Conservation (phyloP, 2,329 filamentous ascomycete species). For the Penicillium sp. region DNA sequence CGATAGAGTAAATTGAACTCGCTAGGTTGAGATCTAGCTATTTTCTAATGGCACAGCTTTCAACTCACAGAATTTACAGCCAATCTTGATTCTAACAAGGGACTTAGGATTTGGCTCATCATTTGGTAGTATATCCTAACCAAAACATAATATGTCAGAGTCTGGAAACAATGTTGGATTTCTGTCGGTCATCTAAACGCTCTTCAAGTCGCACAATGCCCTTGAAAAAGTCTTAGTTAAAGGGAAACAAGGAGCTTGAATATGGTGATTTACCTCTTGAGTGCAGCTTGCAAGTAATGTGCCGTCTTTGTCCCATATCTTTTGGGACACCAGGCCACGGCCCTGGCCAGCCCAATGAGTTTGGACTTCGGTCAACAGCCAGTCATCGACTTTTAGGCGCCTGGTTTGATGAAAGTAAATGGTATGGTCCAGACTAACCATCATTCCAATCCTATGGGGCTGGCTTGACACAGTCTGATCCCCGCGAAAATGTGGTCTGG, state of each 20-base stretch:
- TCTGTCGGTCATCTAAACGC: too few species aligned
- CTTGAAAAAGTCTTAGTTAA: neutral
- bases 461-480: constrained; percentile 1
- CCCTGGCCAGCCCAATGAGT: constrained; percentile 5
- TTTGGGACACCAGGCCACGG: constrained; percentile 5
- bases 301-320: neutral
- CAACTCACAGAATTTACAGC: too few species aligned
- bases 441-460: constrained; percentile 5
- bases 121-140: too few species aligned
- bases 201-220: neutral
- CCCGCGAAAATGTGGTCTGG: neutral
- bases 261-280: neutral
- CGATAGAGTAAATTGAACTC: too few species aligned
- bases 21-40: too few species aligned
- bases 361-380: constrained; percentile 6
- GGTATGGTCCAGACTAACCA: constrained; percentile 11
- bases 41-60: too few species aligned
- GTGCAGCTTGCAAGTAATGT: neutral
- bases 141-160: too few species aligned
- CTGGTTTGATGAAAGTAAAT: constrained; percentile 9
- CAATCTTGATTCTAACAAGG: too few species aligned
- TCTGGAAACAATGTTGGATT: too few species aligned
- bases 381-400: constrained; percentile 1
- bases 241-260: neutral
- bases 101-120: too few species aligned